Conservation (phyloP, 75 land plant species). For the Pinus taeda region DNA sequence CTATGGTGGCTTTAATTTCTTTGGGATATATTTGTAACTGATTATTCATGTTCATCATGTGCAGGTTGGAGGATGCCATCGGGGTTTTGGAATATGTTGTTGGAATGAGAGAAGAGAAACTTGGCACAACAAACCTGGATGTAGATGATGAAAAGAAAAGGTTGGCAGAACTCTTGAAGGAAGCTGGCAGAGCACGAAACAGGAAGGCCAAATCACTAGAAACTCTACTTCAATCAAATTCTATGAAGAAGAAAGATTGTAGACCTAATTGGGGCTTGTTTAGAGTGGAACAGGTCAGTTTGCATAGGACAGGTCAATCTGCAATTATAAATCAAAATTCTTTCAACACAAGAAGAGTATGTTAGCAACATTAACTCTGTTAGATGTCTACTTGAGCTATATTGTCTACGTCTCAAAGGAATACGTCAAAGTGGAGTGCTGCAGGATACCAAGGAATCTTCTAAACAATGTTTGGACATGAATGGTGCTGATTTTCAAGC, state of each 20-base stretch:
- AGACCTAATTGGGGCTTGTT: slow-evolving; percentile 2
- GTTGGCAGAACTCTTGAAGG: slow-evolving; percentile 59
- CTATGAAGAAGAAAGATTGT: slow-evolving; percentile 22
- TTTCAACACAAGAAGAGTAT: slow-evolving; percentile 5
- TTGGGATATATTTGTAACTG: background rate
- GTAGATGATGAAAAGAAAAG: slow-evolving; percentile 70
- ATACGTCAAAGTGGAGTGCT: background rate
- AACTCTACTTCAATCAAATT: slow-evolving; percentile 44
- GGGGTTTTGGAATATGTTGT: slow-evolving; percentile 59
- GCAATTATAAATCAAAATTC: background rate
- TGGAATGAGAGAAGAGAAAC: slow-evolving; percentile 66
- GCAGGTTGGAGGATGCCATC: slow-evolving; percentile 79
- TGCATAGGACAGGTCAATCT: slow-evolving; percentile 3
- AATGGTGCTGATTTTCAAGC: no score
- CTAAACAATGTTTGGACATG: background rate
- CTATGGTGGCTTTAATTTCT: background rate
- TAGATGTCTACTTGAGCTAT: slow-evolving; percentile 4
- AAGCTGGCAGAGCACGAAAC: slow-evolving; percentile 59
- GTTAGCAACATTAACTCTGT: slow-evolving; percentile 6
- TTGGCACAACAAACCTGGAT: slow-evolving; percentile 73
- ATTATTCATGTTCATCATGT: background rate
- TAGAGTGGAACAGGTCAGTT: slow-evolving; percentile 8
- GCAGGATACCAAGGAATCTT: background rate
- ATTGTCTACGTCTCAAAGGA: background rate
- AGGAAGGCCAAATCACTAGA: slow-evolving; percentile 65